These are phyloP conservation scores for Psilocybe mexicana DNA, from an alignment of 1,284 basidiomycete species.

Conservation along the genomic window DNA sequence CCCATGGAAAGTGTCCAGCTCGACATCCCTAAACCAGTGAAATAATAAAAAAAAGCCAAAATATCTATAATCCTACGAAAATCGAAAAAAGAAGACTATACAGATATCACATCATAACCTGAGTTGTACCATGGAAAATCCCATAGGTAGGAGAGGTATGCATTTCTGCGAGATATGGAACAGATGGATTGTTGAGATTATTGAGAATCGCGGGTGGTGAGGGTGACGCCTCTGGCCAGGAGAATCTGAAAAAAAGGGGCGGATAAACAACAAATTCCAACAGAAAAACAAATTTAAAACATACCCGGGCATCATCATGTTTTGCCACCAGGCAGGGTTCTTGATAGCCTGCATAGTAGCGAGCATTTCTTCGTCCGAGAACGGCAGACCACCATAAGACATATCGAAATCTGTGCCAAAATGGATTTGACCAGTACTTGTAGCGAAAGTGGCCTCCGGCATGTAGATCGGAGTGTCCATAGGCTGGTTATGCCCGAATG, in stretches of 20 bases:
- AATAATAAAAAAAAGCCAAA: background rate
- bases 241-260: conserved; percentile 29
- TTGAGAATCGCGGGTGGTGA: conserved; percentile 29
- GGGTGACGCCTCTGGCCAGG: conserved; percentile 40
- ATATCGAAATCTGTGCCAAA: conserved; percentile 42
- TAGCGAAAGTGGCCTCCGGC: conserved; percentile 46
- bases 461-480: conserved; percentile 40
- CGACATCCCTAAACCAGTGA: background rate
- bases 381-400: conserved; percentile 29
- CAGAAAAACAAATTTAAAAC: conserved; percentile 12
- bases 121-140: conserved; percentile 24
- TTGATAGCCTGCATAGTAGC: conserved; percentile 73
- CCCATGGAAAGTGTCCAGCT: too few species aligned
- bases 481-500: conserved; percentile 16
- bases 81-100: background rate
- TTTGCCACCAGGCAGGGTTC: conserved; percentile 71
- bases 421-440: conserved; percentile 38
- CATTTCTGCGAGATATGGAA: conserved; percentile 13
- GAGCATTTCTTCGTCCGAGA: conserved; percentile 59
- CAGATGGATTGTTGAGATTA: conserved; percentile 2
- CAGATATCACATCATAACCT: conserved; percentile 24
- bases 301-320: conserved; percentile 82
- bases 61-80: background rate
- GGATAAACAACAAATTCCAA: background rate
- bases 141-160: conserved; percentile 22